Conservation (phyloP, 306 rosid species). For the Ormosia emarginata region DNA sequence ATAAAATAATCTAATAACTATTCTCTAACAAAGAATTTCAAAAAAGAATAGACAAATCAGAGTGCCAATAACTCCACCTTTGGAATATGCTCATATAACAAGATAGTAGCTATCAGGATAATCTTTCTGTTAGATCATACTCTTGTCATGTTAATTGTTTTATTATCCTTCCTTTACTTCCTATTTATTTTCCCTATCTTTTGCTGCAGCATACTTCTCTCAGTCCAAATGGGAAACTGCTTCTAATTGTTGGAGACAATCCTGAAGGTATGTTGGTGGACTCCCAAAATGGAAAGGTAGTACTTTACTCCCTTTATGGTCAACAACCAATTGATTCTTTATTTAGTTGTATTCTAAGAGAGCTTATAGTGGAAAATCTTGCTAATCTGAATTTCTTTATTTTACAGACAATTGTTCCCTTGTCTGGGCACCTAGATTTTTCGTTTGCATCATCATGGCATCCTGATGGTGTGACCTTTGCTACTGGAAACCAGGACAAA, state of each 20-base stretch:
- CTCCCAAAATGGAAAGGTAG: constrained; percentile 82
- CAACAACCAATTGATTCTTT: background rate
- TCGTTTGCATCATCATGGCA: constrained; percentile 89
- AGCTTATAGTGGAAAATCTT: background rate
- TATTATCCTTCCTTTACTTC: background rate
- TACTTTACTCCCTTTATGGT: background rate
- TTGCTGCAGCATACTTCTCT: constrained; percentile 65
- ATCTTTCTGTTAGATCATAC: background rate
- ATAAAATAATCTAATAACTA: no score
- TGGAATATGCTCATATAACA: background rate
- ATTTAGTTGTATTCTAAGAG: background rate
- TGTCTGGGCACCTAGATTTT: constrained; percentile 73
- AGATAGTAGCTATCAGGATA: background rate
- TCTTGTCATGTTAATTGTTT: background rate
- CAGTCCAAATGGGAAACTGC: constrained; percentile 68
- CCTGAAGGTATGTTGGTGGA: constrained; percentile 74
- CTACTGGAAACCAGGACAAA: constrained; percentile 90
- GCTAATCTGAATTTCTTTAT: constrained; percentile 3
- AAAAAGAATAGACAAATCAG: background rate
- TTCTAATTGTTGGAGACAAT: constrained; percentile 72
- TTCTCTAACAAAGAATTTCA: background rate
- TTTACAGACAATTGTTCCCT: constrained; percentile 46
- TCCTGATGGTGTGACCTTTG: constrained; percentile 65
- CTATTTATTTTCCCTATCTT: background rate
- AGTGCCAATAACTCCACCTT: background rate